Percentiles rank a stretch among this genome's conserved stretches.
Conservation (phyloP, 169 alveolate species). For the Babesia divergens region DNA sequence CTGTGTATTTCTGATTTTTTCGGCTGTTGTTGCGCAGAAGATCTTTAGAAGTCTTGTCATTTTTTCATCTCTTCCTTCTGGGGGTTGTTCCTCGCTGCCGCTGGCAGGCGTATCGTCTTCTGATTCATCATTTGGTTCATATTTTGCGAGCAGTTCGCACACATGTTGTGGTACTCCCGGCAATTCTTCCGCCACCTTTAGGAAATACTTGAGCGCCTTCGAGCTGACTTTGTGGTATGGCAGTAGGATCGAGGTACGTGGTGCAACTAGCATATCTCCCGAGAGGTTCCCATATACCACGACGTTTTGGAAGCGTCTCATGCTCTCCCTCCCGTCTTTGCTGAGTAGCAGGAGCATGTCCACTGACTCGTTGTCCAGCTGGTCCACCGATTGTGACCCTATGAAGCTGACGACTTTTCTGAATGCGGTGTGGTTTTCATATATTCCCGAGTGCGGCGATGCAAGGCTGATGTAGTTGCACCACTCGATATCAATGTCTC, state of each 20-base stretch:
- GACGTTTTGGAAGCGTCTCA: conserved; percentile 63
- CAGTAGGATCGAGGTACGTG: conserved; percentile 71
- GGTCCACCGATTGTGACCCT: conserved; percentile 69
- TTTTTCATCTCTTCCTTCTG: neutral
- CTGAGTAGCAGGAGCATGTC: conserved; percentile 59
- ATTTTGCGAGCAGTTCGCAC: conserved; percentile 8
- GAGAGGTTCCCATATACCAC: conserved; percentile 72
- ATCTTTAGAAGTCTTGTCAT: neutral
- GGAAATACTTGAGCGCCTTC: conserved; percentile 39
- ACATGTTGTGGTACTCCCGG: conserved; percentile 64
- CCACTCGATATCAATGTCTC: conserved; percentile 47
- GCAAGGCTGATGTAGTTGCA: conserved; percentile 71
- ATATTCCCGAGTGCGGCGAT: conserved; percentile 75
- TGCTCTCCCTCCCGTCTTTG: conserved; percentile 41
- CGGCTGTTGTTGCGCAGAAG: conserved; percentile 17
- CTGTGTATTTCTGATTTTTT: conserved; percentile 12
- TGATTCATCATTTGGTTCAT: neutral
- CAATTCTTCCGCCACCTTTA: conserved; percentile 35
- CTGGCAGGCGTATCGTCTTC: neutral
- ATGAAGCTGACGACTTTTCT: conserved; percentile 46
- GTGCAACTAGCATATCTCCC: conserved; percentile 75
- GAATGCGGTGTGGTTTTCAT: conserved; percentile 66
- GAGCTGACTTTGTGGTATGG: conserved; percentile 58
- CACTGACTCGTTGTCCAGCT: conserved; percentile 68
- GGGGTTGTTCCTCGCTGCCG: neutral